phyloP scores from a whole-genome alignment of 257 asterid genomes.

The Przewalskia tangutica region DNA sequence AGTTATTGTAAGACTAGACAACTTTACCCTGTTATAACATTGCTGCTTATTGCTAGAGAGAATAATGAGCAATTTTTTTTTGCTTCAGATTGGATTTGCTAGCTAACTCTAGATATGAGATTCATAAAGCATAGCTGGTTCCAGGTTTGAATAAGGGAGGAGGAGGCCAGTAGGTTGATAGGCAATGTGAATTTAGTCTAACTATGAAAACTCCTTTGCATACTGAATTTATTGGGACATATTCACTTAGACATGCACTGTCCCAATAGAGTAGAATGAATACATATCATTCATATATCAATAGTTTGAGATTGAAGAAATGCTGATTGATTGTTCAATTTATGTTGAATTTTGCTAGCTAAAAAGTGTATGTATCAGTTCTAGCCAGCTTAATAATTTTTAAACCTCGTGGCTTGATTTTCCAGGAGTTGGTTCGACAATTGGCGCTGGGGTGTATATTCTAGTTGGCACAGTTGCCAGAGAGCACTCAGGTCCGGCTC shows the following conservation, averaged over 20 bases:
- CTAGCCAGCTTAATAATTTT: not conserved
- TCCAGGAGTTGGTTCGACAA: slow-evolving; percentile 89
- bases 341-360: not conserved
- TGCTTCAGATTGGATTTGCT: not conserved
- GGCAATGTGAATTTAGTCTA: not conserved
- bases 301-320: not conserved
- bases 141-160: not conserved
- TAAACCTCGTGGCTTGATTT: slow-evolving; percentile 4
- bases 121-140: not conserved
- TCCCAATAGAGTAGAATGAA: not conserved
- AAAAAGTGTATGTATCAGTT: not conserved
- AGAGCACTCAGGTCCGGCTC: slow-evolving; percentile 95
- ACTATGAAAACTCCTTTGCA: not conserved
- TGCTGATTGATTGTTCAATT: not conserved
- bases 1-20: not conserved
- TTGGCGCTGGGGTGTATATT: slow-evolving; percentile 94
- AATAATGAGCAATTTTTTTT: not conserved
- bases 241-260: not conserved
- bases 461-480: slow-evolving; percentile 95
- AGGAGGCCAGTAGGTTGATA: not conserved
- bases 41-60: not conserved
- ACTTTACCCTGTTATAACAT: not conserved
- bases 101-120: not conserved
- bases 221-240: not conserved
- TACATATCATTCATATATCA: not conserved